Evolutionary conservation across 257 asterid species (phyloP).

Genomic region (Henckelia pumila): DNA sequence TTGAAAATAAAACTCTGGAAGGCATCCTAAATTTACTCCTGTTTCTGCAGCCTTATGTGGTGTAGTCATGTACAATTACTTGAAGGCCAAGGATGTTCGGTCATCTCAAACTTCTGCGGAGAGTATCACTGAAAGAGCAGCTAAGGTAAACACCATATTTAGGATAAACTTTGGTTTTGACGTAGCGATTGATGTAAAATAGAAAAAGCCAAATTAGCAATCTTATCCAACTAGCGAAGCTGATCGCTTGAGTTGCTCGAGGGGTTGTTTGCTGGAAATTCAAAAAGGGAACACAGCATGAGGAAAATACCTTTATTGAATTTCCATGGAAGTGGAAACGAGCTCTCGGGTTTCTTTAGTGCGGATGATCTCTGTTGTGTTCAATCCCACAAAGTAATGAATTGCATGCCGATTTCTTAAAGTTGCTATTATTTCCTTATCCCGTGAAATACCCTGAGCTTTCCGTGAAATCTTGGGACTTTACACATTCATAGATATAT

Average conservation of each 20-base stretch:
- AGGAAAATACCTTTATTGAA: neutral
- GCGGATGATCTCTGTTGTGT: neutral
- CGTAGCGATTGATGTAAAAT: neutral
- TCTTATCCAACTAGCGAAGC: neutral
- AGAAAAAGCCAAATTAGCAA: neutral
- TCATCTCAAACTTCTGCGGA: conserved; percentile 45
- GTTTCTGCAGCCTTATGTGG: conserved; percentile 79
- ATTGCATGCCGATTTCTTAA: neutral
- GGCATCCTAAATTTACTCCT: conserved; percentile 6
- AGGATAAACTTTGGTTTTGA: neutral
- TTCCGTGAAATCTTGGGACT: neutral
- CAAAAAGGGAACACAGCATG: neutral
- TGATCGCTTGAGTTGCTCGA: neutral
- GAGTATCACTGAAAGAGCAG: conserved; percentile 33
- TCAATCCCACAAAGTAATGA: neutral
- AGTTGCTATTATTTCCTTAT: neutral
- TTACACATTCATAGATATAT: neutral
- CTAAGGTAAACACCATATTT: conserved; percentile 33
- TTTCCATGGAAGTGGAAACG: neutral
- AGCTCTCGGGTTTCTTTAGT: neutral
- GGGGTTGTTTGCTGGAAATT: neutral
- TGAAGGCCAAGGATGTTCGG: conserved; percentile 52
- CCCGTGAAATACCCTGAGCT: neutral
- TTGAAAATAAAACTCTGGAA: conserved; percentile 13
- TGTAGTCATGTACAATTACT: conserved; percentile 63